phyloP scores from a whole-genome alignment of 2,329 filamentous ascomycete genomes.

The Dendryphion nanum region DNA sequence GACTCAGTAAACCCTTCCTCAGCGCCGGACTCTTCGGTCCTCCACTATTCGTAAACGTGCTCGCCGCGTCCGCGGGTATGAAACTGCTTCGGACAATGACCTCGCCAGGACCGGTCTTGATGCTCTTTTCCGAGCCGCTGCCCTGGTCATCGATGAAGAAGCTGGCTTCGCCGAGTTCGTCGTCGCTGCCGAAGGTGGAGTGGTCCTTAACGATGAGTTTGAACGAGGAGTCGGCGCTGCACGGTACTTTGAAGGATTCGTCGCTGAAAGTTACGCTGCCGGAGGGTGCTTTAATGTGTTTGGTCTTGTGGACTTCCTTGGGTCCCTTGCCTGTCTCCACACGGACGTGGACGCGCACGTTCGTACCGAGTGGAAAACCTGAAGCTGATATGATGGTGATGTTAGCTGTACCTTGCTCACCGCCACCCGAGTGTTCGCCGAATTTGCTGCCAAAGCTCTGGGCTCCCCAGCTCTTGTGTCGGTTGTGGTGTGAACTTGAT shows the following conservation, averaged over 20 bases:
- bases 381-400: conserved; percentile 78
- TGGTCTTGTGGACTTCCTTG: conserved; percentile 88
- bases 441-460: conserved; percentile 40
- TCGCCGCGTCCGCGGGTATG: conserved; percentile 44
- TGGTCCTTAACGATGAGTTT: conserved; percentile 83
- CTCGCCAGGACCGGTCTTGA: conserved; percentile 70
- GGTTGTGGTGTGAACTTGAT: conserved; percentile 24
- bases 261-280: conserved; percentile 57
- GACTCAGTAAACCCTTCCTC: conserved; percentile 48
- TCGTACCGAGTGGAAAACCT: conserved; percentile 72
- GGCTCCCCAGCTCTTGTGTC: conserved; percentile 36
- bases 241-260: conserved; percentile 75
- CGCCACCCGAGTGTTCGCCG: conserved; percentile 41
- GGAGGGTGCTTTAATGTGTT: conserved; percentile 72
- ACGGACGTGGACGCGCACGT: conserved; percentile 74
- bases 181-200: conserved; percentile 78
- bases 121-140: conserved; percentile 66
- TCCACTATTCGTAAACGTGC: conserved; percentile 3
- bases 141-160: conserved; percentile 88
- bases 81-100: conserved; percentile 77
- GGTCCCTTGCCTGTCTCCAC: conserved; percentile 62
- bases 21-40: conserved; percentile 33
- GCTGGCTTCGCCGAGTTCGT: conserved; percentile 78
- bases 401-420: conserved; percentile 70
- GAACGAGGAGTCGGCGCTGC: conserved; percentile 81